Evolutionary conservation across 768 basidiomycete species (phyloP).

Genomic region (Tylopilus subfusipes): DNA sequence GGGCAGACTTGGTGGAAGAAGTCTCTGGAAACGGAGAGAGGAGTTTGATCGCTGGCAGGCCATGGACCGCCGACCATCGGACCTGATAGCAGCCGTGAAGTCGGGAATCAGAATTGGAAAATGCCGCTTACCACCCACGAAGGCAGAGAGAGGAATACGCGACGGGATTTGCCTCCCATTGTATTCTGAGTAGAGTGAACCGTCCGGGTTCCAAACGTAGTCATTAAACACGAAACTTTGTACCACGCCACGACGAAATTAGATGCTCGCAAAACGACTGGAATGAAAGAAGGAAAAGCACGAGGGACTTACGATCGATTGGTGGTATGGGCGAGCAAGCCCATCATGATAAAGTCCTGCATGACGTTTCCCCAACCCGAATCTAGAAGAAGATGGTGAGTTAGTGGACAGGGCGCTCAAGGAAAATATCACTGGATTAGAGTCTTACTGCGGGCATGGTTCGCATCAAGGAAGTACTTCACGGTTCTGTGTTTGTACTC

Average conservation of each 20-base stretch:
- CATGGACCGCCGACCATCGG: slow-evolving; percentile 41
- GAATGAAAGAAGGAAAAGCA: not conserved
- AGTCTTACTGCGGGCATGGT: slow-evolving; percentile 42
- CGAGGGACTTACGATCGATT: slow-evolving; percentile 33
- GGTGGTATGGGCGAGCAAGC: slow-evolving; percentile 33
- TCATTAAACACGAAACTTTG: slow-evolving; percentile 43
- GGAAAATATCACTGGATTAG: not conserved
- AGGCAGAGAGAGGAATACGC: slow-evolving; percentile 38
- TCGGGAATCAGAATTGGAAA: not conserved
- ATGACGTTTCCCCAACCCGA: slow-evolving; percentile 41
- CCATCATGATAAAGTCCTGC: slow-evolving; percentile 39
- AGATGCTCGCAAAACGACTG: not conserved
- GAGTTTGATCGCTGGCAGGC: slow-evolving; percentile 28
- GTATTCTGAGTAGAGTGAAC: slow-evolving; percentile 36
- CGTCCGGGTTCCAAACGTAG: slow-evolving; percentile 39
- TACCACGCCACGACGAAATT: not conserved
- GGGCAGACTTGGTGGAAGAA: slow-evolving; percentile 44
- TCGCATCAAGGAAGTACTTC: slow-evolving; percentile 46
- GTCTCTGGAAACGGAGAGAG: slow-evolving; percentile 35
- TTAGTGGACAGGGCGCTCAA: not conserved
- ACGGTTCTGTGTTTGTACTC: slow-evolving; percentile 32
- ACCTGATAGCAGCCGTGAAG: slow-evolving; percentile 24
- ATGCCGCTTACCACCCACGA: slow-evolving; percentile 35
- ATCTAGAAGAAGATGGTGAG: slow-evolving; percentile 19
- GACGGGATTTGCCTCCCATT: slow-evolving; percentile 38